Percentiles rank a stretch among this genome's conserved stretches.
These are phyloP conservation scores for Wickerhamiella bombiphila DNA, from an alignment of 805 yeast species.

Conservation along the genomic window DNA sequence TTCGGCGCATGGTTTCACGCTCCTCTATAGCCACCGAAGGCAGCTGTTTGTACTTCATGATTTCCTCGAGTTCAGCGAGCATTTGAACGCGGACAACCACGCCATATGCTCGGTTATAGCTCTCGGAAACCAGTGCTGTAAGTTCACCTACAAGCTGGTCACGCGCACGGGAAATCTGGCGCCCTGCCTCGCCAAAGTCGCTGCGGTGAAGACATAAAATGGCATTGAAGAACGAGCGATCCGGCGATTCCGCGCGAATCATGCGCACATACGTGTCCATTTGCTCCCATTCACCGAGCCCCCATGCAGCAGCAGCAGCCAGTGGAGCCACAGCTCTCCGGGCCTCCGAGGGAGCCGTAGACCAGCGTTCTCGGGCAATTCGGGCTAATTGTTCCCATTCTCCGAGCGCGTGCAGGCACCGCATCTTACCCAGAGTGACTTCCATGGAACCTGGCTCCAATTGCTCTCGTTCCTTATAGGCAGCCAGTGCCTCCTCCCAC, in stretches of 20 bases:
- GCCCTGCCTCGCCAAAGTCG: conserved; percentile 66
- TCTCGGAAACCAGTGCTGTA: conserved; percentile 86
- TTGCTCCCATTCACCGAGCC: conserved; percentile 89
- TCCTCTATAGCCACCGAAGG: conserved; percentile 67
- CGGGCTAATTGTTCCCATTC: conserved; percentile 92
- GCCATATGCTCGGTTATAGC: conserved; percentile 91
- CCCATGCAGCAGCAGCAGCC: conserved; percentile 99
- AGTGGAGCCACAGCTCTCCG: conserved; percentile 82
- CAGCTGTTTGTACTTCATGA: conserved; percentile 70
- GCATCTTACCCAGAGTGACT: conserved; percentile 92
- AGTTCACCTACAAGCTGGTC: conserved; percentile 84
- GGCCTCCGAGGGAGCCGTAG: conserved; percentile 50
- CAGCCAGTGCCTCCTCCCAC: conserved; percentile 95
- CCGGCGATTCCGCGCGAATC: conserved; percentile 87
- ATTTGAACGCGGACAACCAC: conserved; percentile 95
- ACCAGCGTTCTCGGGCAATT: conserved; percentile 80
- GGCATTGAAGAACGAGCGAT: conserved; percentile 87
- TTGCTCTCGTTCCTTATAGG: conserved; percentile 65
- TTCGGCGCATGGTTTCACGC: conserved; percentile 61
- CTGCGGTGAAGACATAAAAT: conserved; percentile 73
- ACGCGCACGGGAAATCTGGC: conserved; percentile 70
- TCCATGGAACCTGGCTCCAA: conserved; percentile 51
- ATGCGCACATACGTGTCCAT: conserved; percentile 84
- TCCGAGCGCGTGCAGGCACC: conserved; percentile 95
- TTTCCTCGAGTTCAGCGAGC: conserved; percentile 93